Percentiles rank a stretch among this genome's conserved stretches.
phyloP scores from a whole-genome alignment of 768 basidiomycete genomes.

The Termitomyces heimii region DNA sequence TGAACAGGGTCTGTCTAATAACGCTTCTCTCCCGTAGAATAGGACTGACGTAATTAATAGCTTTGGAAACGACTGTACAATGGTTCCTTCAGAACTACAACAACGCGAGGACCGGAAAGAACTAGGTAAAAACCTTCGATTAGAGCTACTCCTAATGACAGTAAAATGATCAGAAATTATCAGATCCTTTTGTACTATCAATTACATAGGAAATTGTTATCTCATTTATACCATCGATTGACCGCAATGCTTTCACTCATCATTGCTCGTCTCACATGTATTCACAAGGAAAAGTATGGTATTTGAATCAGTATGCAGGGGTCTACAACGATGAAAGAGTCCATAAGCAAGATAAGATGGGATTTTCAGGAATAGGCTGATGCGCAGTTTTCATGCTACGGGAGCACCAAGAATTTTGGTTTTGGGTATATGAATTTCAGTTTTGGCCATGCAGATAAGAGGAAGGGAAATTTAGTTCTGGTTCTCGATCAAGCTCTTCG shows the following conservation, averaged over 20 bases:
- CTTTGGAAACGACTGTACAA: slow-evolving; percentile 69
- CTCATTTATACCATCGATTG: background rate
- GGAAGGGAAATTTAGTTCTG: slow-evolving; percentile 52
- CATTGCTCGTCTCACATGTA: background rate
- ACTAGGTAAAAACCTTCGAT: slow-evolving; percentile 2
- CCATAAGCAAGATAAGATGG: background rate
- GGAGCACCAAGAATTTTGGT: background rate
- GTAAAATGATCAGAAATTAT: background rate
- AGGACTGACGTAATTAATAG: slow-evolving; percentile 26
- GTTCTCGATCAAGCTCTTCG: slow-evolving; percentile 72
- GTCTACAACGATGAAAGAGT: background rate
- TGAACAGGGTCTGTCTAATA: slow-evolving; percentile 53
- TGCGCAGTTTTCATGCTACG: background rate
- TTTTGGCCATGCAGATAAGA: background rate
- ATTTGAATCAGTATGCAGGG: background rate
- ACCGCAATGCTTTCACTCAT: background rate
- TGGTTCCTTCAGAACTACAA: slow-evolving; percentile 88
- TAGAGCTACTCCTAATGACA: background rate
- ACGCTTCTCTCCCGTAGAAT: background rate
- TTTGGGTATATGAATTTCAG: background rate
- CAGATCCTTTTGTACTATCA: background rate
- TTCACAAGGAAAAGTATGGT: background rate
- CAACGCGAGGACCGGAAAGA: slow-evolving; percentile 53
- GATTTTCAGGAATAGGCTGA: background rate
- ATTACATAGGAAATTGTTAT: background rate